phyloP scores from a whole-genome alignment of 1,284 basidiomycete species.

The Trametes hirsuta region DNA sequence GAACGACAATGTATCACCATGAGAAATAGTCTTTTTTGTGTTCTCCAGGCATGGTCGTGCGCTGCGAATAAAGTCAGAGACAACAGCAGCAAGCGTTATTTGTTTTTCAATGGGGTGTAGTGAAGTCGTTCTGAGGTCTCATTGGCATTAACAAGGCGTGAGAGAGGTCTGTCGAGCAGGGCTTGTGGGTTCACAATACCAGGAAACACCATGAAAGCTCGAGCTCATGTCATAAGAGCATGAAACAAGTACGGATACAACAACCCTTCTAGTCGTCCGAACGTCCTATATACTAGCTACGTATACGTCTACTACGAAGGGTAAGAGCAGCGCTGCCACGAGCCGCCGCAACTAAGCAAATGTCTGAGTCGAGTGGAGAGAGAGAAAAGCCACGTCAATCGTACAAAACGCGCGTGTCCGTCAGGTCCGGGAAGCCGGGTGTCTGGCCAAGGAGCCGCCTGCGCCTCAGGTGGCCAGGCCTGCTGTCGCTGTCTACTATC shows the following conservation, averaged over 20 bases:
- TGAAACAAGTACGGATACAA: conserved; percentile 2
- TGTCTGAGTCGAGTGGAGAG: too few species aligned
- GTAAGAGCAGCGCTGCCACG: not conserved
- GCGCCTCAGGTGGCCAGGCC: conserved; percentile 17
- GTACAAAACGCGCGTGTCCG: not conserved
- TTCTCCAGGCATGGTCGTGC: too few species aligned
- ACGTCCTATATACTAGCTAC: not conserved
- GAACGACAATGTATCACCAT: too few species aligned
- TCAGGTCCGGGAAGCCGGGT: not conserved
- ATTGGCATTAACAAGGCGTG: too few species aligned
- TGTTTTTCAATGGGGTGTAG: too few species aligned
- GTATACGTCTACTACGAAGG: not conserved
- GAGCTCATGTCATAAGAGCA: not conserved
- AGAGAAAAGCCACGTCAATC: not conserved
- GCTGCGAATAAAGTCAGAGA: too few species aligned
- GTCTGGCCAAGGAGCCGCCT: conserved; percentile 18
- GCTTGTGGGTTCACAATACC: too few species aligned
- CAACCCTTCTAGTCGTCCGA: conserved; percentile 3
- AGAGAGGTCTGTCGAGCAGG: too few species aligned
- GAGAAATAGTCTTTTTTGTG: too few species aligned
- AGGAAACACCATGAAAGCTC: not conserved
- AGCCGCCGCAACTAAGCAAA: not conserved
- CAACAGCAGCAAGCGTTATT: too few species aligned
- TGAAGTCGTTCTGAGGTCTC: too few species aligned
- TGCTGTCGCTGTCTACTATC: conserved; percentile 2